phyloP scores from a whole-genome alignment of 306 rosid species.

The Dryas alaskensis region DNA sequence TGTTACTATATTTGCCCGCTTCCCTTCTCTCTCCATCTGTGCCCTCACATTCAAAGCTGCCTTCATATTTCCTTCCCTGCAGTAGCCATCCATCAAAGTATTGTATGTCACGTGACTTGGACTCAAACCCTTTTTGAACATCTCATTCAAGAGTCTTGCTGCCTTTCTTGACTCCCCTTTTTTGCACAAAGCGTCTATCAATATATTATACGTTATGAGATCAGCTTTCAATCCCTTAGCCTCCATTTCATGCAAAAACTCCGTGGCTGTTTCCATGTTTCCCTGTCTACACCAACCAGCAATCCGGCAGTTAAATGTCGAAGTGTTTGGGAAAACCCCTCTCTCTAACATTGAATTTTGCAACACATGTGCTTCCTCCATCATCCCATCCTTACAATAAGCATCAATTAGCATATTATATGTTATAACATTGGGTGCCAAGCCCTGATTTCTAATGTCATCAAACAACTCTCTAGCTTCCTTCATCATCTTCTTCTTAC shows the following conservation, averaged over 20 bases:
- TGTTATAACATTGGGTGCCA: constrained; percentile 63
- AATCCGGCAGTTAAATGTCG: constrained; percentile 73
- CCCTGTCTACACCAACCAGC: constrained; percentile 53
- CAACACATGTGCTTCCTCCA: constrained; percentile 57
- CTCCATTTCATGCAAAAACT: constrained; percentile 55
- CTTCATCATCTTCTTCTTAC: constrained; percentile 60
- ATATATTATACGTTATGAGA: constrained; percentile 59
- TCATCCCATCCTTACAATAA: constrained; percentile 66
- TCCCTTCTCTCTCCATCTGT: constrained; percentile 81
- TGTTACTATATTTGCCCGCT: constrained; percentile 62
- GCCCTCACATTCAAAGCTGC: constrained; percentile 64
- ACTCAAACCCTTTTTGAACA: constrained; percentile 48
- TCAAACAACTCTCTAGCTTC: constrained; percentile 65
- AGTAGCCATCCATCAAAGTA: constrained; percentile 75
- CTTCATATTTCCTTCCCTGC: constrained; percentile 64
- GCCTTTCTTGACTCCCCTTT: constrained; percentile 55
- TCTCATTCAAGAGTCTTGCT: constrained; percentile 52
- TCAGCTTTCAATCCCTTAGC: constrained; percentile 55
- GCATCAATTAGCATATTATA: constrained; percentile 71
- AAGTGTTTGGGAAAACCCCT: constrained; percentile 44
- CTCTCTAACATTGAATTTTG: constrained; percentile 51
- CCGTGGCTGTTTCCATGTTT: constrained; percentile 47
- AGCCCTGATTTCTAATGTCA: constrained; percentile 41
- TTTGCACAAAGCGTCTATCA: constrained; percentile 54
- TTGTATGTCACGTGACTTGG: constrained; percentile 74